Conservation (phyloP, 805 yeast genomes). For the Starmera quercuum region DNA sequence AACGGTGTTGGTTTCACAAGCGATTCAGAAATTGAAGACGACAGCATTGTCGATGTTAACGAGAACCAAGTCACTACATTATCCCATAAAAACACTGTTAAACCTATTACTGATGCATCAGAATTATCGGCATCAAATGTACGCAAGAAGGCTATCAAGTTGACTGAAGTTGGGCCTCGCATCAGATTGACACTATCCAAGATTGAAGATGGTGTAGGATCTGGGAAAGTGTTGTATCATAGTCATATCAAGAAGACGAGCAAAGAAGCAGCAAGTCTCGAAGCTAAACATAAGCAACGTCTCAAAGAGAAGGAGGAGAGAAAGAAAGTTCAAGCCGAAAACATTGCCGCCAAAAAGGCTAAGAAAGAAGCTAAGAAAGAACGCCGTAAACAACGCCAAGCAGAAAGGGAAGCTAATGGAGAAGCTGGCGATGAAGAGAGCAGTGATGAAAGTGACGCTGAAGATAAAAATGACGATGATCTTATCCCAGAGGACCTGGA, state of each 20-base stretch:
- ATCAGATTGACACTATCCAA: conserved; percentile 67
- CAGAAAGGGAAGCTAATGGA: conserved; percentile 21
- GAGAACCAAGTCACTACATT: conserved; percentile 18
- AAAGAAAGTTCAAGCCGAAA: conserved; percentile 69
- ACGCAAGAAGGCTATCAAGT: conserved; percentile 77
- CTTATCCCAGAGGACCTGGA: conserved; percentile 39
- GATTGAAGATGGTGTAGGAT: conserved; percentile 87
- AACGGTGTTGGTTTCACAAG: conserved; percentile 72
- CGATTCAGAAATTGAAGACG: conserved; percentile 93
- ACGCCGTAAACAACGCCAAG: conserved; percentile 52
- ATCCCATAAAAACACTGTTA: conserved; percentile 10
- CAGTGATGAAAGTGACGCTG: conserved; percentile 23
- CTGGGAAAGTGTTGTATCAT: conserved; percentile 86
- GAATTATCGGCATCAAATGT: conserved; percentile 12
- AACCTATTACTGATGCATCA: conserved; percentile 14
- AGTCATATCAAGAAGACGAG: conserved; percentile 56
- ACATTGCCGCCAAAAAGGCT: conserved; percentile 67
- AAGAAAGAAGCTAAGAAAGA: conserved; percentile 67
- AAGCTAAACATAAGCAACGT: conserved; percentile 56
- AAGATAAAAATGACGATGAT: conserved; percentile 25
- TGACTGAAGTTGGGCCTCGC: conserved; percentile 92
- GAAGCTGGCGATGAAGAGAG: conserved; percentile 15
- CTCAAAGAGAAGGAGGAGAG: conserved; percentile 61
- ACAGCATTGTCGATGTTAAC: conserved; percentile 62
- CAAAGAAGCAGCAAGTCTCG: conserved; percentile 53